These are phyloP conservation scores for Calocybe indica DNA, from an alignment of 768 basidiomycete genomes.

Conservation along the genomic window DNA sequence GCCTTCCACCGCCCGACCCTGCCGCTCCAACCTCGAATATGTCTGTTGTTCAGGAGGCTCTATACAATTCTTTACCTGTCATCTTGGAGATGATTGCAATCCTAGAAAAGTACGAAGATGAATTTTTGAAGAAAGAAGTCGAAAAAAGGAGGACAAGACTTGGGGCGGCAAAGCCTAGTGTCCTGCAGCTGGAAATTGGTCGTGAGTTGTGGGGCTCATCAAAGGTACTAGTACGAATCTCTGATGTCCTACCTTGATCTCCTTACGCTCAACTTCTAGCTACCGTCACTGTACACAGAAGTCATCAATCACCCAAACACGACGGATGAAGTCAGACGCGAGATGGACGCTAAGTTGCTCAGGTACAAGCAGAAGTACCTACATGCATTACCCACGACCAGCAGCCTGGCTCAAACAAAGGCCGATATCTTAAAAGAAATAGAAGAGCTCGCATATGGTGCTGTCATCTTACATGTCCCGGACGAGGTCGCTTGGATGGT, in stretches of 20 bases:
- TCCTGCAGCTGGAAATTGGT: conserved; percentile 57
- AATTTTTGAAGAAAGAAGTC: conserved; percentile 57
- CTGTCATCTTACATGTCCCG: conserved; percentile 66
- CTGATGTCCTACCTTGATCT: neutral
- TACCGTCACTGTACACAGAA: conserved; percentile 70
- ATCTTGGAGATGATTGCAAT: conserved; percentile 68
- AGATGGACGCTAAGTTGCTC: conserved; percentile 72
- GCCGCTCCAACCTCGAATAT: conserved; percentile 65
- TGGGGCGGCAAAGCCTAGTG: conserved; percentile 54
- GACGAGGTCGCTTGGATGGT: conserved; percentile 83
- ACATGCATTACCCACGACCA: conserved; percentile 45
- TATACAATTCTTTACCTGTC: conserved; percentile 65
- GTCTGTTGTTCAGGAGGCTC: conserved; percentile 51
- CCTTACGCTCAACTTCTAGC: conserved; percentile 29
- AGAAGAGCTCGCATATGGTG: conserved; percentile 36
- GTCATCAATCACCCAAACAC: conserved; percentile 79
- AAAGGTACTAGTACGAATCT: conserved; percentile 32
- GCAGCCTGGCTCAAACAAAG: conserved; percentile 42
- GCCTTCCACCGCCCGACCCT: conserved; percentile 69
- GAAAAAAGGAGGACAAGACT: conserved; percentile 75
- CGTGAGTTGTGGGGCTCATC: conserved; percentile 60
- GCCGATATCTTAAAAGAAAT: conserved; percentile 67
- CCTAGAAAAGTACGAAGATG: conserved; percentile 58
- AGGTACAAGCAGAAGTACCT: conserved; percentile 57
- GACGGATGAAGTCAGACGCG: conserved; percentile 71